Conservation (phyloP, 805 yeast genomes). For the Komagataella kurtzmanii region DNA sequence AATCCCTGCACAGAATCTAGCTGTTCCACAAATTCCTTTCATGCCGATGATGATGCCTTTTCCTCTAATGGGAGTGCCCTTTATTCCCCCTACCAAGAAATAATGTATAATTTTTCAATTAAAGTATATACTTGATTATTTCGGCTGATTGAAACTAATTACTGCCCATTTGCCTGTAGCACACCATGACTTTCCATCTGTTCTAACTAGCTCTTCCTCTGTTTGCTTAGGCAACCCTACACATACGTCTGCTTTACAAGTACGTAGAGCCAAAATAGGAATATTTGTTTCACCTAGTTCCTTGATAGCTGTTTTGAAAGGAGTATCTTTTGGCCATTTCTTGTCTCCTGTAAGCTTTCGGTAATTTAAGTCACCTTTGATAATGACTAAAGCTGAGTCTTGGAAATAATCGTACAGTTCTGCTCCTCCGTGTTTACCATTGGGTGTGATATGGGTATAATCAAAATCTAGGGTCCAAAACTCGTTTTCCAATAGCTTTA, state of each 20-base stretch:
- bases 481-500: constrained; percentile 41
- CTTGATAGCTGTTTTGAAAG: constrained; percentile 60
- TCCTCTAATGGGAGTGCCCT: constrained; percentile 1
- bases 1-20: not conserved
- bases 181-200: constrained; percentile 64
- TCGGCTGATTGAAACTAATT: constrained; percentile 41
- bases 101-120: not conserved
- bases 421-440: constrained; percentile 43
- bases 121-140: not conserved
- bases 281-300: constrained; percentile 50
- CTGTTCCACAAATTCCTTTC: not conserved
- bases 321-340: constrained; percentile 73
- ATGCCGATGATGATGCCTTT: not conserved
- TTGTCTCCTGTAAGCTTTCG: constrained; percentile 89
- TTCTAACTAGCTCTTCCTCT: constrained; percentile 49
- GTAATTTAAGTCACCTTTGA: constrained; percentile 94
- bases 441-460: constrained; percentile 53
- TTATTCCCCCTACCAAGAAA: not conserved
- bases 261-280: constrained; percentile 65
- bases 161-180: constrained; percentile 93
- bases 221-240: constrained; percentile 71
- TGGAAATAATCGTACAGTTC: constrained; percentile 47
- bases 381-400: constrained; percentile 58
- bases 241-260: constrained; percentile 92
- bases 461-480: constrained; percentile 83